Evolutionary conservation across 768 basidiomycete genomes (phyloP).

Genomic region (Tylopilus sp.): DNA sequence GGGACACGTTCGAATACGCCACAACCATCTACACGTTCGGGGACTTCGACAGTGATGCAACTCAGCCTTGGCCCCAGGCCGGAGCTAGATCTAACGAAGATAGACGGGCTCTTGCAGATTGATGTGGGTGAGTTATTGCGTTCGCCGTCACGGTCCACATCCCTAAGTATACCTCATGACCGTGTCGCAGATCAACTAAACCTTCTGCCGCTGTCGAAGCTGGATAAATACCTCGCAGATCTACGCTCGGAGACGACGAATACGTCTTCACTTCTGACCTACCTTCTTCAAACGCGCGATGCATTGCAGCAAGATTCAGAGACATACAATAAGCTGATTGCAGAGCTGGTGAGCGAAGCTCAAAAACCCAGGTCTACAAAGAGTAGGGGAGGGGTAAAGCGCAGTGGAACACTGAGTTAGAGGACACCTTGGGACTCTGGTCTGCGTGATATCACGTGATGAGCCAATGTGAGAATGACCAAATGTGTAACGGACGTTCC

Average conservation of each 20-base stretch:
- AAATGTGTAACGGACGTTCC: constrained; percentile 12
- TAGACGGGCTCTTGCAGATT: constrained; percentile 62
- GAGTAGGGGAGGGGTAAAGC: constrained; percentile 41
- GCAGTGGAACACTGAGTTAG: constrained; percentile 46
- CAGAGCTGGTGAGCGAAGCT: constrained; percentile 88
- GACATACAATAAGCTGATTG: constrained; percentile 87
- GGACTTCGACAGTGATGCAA: constrained; percentile 30
- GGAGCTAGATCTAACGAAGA: constrained; percentile 61
- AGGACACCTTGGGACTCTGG: not conserved
- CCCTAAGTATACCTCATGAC: constrained; percentile 4
- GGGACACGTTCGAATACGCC: constrained; percentile 46
- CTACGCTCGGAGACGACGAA: constrained; percentile 70
- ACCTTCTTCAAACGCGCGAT: constrained; percentile 78
- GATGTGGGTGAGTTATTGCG: constrained; percentile 53
- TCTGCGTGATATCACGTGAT: constrained; percentile 13
- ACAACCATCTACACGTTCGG: constrained; percentile 37
- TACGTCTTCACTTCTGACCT: constrained; percentile 72
- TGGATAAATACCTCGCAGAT: constrained; percentile 67
- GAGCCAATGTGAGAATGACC: not conserved
- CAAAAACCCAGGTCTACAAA: constrained; percentile 77
- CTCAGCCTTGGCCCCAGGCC: constrained; percentile 74
- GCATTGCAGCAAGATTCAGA: constrained; percentile 84
- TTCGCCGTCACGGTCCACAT: not conserved
- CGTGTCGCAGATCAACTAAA: constrained; percentile 58
- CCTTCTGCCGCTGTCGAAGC: constrained; percentile 60